Percentiles rank a stretch among this genome's conserved stretches.
These are phyloP conservation scores for Penicillium paneum DNA, from an alignment of 2,329 filamentous ascomycete species.

Conservation along the genomic window DNA sequence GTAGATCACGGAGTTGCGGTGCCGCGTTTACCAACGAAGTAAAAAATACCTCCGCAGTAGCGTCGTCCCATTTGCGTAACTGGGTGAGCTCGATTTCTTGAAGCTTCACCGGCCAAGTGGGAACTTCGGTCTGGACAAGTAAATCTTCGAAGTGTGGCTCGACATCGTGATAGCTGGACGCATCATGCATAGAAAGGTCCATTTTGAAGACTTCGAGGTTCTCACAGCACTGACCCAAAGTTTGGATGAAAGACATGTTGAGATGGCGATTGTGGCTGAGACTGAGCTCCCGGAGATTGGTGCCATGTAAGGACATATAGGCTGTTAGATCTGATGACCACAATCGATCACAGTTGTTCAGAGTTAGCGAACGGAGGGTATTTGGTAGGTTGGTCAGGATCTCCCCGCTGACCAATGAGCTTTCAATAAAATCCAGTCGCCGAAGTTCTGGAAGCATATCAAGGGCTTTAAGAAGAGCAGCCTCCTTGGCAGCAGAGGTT, in stretches of 20 bases:
- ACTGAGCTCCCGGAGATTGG: conserved; percentile 62
- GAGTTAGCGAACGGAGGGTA: conserved; percentile 63
- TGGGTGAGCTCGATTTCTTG: conserved; percentile 71
- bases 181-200: conserved; percentile 75
- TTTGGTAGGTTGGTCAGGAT: conserved; percentile 68
- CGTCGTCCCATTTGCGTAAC: conserved; percentile 69
- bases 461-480: conserved; percentile 47
- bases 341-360: conserved; percentile 77
- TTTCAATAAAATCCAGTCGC: conserved; percentile 71
- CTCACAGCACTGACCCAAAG: conserved; percentile 66
- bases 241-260: conserved; percentile 68
- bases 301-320: conserved; percentile 67
- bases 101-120: conserved; percentile 73
- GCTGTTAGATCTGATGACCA: conserved; percentile 61
- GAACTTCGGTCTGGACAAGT: conserved; percentile 57
- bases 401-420: conserved; percentile 64
- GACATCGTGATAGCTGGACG: conserved; percentile 64
- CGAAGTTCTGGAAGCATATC: conserved; percentile 61
- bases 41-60: conserved; percentile 73
- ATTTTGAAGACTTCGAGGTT: conserved; percentile 67
- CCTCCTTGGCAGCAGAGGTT: conserved; percentile 31
- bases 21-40: conserved; percentile 73
- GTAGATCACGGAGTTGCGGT: conserved; percentile 61
- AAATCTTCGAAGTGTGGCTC: conserved; percentile 71
- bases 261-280: conserved; percentile 78